These are phyloP conservation scores for Schizopora paradoxa DNA, from an alignment of 1,284 basidiomycete species.

Conservation along the genomic window DNA sequence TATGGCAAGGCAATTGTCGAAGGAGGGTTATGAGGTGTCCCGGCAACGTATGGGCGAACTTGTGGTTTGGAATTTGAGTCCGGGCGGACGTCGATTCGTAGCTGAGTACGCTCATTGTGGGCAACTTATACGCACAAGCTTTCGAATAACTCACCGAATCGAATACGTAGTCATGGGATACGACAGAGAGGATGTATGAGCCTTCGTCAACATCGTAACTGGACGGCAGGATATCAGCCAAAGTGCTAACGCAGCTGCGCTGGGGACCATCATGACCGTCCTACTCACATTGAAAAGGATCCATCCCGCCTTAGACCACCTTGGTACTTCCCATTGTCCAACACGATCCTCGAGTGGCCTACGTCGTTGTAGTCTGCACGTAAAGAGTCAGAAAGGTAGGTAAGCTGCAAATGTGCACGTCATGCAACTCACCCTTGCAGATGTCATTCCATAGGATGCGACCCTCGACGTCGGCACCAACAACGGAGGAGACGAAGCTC, in stretches of 20 bases:
- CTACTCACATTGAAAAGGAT: constrained; percentile 56
- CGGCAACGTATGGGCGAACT: constrained; percentile 59
- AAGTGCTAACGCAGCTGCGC: not conserved
- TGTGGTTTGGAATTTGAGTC: constrained; percentile 37
- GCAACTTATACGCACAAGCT: no score
- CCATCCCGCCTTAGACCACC: constrained; percentile 54
- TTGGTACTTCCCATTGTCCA: constrained; percentile 52
- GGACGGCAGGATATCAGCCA: constrained; percentile 15
- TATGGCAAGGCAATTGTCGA: constrained; percentile 56
- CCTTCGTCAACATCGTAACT: constrained; percentile 62
- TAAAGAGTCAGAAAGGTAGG: constrained; percentile 2
- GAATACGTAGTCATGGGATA: constrained; percentile 60
- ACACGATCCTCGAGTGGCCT: constrained; percentile 50
- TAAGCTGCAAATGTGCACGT: constrained; percentile 3
- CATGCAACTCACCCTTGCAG: constrained; percentile 46
- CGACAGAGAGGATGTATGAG: constrained; percentile 60
- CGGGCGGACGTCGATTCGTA: constrained; percentile 59
- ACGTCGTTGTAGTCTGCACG: constrained; percentile 40
- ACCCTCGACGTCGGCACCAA: constrained; percentile 1
- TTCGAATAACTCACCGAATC: constrained; percentile 47
- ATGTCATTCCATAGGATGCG: constrained; percentile 48
- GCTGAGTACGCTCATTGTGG: constrained; percentile 37
- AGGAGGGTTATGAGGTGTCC: constrained; percentile 62
- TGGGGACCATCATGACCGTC: no score
- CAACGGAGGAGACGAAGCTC: not conserved